These are phyloP conservation scores for Mortierella sp. DNA, from an alignment of 371 early-diverging fungal species.

Conservation along the genomic window DNA sequence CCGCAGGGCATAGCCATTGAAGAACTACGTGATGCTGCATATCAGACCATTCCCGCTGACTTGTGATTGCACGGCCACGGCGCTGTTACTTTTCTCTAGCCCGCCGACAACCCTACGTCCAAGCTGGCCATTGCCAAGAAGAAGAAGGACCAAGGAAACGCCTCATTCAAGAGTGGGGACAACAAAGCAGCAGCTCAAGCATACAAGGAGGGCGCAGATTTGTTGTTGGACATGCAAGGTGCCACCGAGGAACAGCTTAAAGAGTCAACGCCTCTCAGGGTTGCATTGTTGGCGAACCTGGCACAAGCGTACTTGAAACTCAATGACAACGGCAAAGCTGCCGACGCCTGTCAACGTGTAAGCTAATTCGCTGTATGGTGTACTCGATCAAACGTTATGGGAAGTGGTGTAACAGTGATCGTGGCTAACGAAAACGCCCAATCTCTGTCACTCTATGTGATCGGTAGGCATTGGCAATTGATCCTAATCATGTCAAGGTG, in stretches of 20 bases:
- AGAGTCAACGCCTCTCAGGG: conserved; percentile 24
- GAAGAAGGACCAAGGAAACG: conserved; percentile 68
- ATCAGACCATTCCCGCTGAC: too few species aligned
- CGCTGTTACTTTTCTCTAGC: conserved; percentile 11
- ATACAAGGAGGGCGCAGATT: conserved; percentile 47
- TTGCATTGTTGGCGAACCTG: conserved; percentile 42
- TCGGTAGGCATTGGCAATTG: conserved; percentile 59
- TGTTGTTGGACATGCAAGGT: conserved; percentile 25
- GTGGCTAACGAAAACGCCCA: background rate
- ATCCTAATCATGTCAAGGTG: conserved; percentile 69
- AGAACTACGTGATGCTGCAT: too few species aligned
- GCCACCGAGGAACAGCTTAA: conserved; percentile 33
- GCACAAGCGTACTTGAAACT: conserved; percentile 49
- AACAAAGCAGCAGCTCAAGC: conserved; percentile 37
- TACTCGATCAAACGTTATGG: background rate
- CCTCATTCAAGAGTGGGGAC: conserved; percentile 56
- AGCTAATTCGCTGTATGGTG: background rate
- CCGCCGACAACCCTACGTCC: conserved; percentile 47
- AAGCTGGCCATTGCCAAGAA: conserved; percentile 57
- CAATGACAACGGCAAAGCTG: conserved; percentile 48
- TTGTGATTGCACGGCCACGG: too few species aligned
- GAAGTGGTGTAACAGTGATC: background rate
- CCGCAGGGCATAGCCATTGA: background rate
- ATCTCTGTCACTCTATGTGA: background rate
- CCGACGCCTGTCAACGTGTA: conserved; percentile 31